Evolutionary conservation across 129 eudicot genomes (phyloP), one percentile per base, ranked within the genome.

Genomic region (Ambrosia trifida): DNA sequence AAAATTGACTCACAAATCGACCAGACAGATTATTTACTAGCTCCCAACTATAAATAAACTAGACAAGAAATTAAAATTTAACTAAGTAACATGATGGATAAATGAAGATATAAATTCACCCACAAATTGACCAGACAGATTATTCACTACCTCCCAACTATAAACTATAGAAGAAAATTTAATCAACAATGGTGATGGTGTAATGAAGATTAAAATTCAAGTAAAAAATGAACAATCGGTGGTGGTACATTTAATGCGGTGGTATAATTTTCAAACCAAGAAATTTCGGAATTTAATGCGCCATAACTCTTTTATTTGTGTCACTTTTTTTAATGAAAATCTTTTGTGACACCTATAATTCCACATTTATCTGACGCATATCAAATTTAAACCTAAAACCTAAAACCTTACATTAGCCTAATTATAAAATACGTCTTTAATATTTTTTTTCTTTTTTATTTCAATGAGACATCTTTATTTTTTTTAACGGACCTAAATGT

Each of bases 231-330:
- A 10, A 24, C 18, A 7, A 76, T 18, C 18, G 54, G 75, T 58
- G 75, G 61, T 58, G 67, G 69, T 18, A 76, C 45, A 69, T 58
- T 76, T 18, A 76, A 68, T 76, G 75, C 57, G 44, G 74, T 73
- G 75, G 75, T 47, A 64, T 20, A 28, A 68, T 59, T 76, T 68
- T 76, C 63, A 68, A 68, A 76, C 70, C 63, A 68, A 43, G 31
- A 35, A 65, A 45, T 31, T 68, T 24, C 24, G 40, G 64, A 68
- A 59, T 76, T 76, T 20, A 76, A 68, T 76, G 80, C 64, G 28
- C 44, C 75, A 76, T 59, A 69, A 76, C 70, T 61, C 75, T 57
- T 76, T 73, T 45, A 59, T 68, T 54, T 46, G 63, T 58, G 46
- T 35, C 46, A 45, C n/a, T n/a, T n/a, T n/a, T n/a, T n/a, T n/a